phyloP scores from a whole-genome alignment of 2,329 filamentous ascomycete genomes.

The Hysterium pulicare region DNA sequence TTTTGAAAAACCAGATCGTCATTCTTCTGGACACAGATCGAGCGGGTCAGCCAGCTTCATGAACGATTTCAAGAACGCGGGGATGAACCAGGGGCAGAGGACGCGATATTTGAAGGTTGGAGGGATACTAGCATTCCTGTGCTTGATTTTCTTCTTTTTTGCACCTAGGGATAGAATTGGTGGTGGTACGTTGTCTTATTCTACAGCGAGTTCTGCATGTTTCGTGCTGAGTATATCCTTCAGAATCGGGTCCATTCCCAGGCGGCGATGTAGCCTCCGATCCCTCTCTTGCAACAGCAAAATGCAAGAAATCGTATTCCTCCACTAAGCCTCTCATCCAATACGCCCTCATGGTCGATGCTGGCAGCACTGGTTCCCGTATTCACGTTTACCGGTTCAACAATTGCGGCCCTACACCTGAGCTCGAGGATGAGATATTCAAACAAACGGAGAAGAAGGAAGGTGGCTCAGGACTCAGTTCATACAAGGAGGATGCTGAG shows the following conservation, averaged over 20 bases:
- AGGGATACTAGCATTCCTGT: constrained; percentile 55
- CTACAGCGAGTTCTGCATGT: too few species aligned
- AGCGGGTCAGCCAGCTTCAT: constrained; percentile 38
- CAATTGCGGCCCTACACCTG: constrained; percentile 93
- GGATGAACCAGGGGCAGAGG: constrained; percentile 62
- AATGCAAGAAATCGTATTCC: constrained; percentile 79
- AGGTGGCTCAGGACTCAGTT: constrained; percentile 76
- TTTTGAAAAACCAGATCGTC: constrained; percentile 47
- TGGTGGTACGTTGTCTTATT: constrained; percentile 21
- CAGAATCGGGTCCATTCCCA: constrained; percentile 18
- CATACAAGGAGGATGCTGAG: constrained; percentile 80
- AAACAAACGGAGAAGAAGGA: constrained; percentile 86
- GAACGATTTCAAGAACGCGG: constrained; percentile 43
- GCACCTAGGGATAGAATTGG: constrained; percentile 40
- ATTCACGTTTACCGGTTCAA: constrained; percentile 99
- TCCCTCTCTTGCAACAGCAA: constrained; percentile 63
- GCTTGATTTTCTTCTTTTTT: constrained; percentile 58
- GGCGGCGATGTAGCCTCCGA: constrained; percentile 48
- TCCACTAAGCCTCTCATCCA: constrained; percentile 91
- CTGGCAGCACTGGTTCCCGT: constrained; percentile 93
- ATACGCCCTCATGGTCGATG: constrained; percentile 98
- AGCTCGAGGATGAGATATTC: constrained; percentile 89
- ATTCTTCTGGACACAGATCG: constrained; percentile 29
- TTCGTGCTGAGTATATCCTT: too few species aligned
- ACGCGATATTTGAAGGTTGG: constrained; percentile 61